Evolutionary conservation across 148 eudicot genomes (phyloP).

Genomic region (Gaultheria prostrata): DNA sequence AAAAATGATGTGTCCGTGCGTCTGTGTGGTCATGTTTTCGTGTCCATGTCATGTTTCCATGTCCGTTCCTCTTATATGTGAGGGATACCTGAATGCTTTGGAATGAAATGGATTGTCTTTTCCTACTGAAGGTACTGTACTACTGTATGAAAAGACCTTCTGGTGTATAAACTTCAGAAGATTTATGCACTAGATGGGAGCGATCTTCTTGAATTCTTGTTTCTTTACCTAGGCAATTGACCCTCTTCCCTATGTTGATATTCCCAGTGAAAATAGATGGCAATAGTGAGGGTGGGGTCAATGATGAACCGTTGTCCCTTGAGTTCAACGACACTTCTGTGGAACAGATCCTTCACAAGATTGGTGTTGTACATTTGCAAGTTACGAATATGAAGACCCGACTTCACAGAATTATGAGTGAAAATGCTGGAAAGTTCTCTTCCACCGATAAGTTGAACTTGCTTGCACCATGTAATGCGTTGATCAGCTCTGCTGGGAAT

Average conservation of each 20-base stretch:
- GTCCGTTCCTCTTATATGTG: background rate
- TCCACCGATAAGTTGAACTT: slow-evolving; percentile 25
- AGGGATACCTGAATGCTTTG: background rate
- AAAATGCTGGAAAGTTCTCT: slow-evolving; percentile 43
- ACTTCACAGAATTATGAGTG: slow-evolving; percentile 43
- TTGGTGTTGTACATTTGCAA: slow-evolving; percentile 42
- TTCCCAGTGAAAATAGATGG: slow-evolving; percentile 27
- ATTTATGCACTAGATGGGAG: background rate
- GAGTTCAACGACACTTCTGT: slow-evolving; percentile 42
- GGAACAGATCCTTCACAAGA: slow-evolving; percentile 53
- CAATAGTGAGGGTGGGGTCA: slow-evolving; percentile 25
- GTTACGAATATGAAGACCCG: slow-evolving; percentile 46
- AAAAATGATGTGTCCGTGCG: background rate
- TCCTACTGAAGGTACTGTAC: slow-evolving; percentile 5
- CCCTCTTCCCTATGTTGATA: slow-evolving; percentile 10
- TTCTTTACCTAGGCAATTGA: background rate
- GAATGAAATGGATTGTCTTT: slow-evolving; percentile 7
- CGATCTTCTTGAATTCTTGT: background rate
- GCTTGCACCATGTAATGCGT: slow-evolving; percentile 29
- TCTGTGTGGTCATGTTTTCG: background rate
- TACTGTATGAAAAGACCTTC: background rate
- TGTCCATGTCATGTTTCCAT: background rate
- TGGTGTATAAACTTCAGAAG: background rate
- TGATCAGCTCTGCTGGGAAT: slow-evolving; percentile 30
- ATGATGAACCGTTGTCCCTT: slow-evolving; percentile 36